Evolutionary conservation across 129 eudicot species (phyloP).

Genomic region (Kitagawia praeruptora): DNA sequence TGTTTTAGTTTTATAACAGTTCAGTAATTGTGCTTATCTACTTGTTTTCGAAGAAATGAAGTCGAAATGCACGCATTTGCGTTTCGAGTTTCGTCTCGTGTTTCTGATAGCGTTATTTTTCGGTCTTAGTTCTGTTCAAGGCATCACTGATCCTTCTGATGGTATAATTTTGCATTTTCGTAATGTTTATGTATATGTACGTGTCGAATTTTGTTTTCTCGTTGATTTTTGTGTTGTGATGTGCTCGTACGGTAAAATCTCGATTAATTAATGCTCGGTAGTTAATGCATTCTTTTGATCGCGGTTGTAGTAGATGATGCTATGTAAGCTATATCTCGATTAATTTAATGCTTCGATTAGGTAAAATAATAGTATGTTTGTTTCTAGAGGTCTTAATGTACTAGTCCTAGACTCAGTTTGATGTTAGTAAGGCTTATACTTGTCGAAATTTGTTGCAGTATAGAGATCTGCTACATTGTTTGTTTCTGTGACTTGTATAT

Average conservation of each 20-base stretch:
- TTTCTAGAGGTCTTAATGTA: background rate
- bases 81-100: constrained; percentile 17
- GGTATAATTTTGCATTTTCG: constrained; percentile 21
- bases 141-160: constrained; percentile 60
- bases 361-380: no score
- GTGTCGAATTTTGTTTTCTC: background rate
- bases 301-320: background rate
- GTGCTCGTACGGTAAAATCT: background rate
- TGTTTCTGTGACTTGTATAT: background rate
- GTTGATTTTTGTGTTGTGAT: background rate
- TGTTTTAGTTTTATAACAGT: constrained; percentile 23
- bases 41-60: constrained; percentile 12
- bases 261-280: background rate
- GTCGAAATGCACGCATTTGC: background rate
- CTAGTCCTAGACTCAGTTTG: background rate
- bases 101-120: constrained; percentile 23
- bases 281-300: background rate
- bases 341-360: no score
- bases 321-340: background rate
- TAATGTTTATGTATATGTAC: background rate
- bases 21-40: background rate
- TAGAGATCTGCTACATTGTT: background rate
- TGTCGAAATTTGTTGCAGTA: background rate
- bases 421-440: background rate
- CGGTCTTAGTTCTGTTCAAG: constrained; percentile 22